Percentiles rank a stretch among this genome's conserved stretches.
Conservation (phyloP, 163 green algal species). For the Prototheca cutis region DNA sequence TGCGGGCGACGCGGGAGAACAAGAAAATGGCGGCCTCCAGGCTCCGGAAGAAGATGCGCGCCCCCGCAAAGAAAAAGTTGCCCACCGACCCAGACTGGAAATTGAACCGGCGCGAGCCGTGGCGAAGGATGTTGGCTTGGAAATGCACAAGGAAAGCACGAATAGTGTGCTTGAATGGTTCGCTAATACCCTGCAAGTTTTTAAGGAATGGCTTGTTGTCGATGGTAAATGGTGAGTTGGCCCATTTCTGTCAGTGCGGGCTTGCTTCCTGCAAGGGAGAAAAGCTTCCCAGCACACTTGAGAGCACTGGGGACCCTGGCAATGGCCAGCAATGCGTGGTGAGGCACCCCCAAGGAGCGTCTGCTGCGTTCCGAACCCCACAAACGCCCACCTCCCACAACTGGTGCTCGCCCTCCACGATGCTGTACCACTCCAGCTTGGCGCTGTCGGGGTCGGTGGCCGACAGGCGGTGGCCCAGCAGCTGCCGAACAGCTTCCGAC, state of each 20-base stretch:
- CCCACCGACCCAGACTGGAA: conserved; percentile 83
- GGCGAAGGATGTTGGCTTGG: conserved; percentile 72
- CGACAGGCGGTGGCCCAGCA: conserved; percentile 77
- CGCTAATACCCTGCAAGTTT: conserved; percentile 66
- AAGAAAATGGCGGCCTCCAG: conserved; percentile 91
- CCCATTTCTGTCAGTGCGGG: background rate
- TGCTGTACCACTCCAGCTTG: conserved; percentile 78
- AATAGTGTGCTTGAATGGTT: conserved; percentile 96
- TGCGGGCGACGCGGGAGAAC: conserved; percentile 69
- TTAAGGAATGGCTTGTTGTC: too few species aligned
- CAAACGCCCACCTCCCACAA: conserved; percentile 57
- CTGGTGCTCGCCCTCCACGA: conserved; percentile 84
- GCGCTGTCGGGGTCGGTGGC: conserved; percentile 27
- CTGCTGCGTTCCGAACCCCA: too few species aligned
- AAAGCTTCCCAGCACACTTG: background rate
- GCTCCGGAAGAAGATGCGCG: conserved; percentile 88
- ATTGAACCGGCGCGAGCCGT: conserved; percentile 69
- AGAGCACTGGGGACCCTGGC: too few species aligned
- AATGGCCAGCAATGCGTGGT: too few species aligned
- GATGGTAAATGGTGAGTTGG: too few species aligned
- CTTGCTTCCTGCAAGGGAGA: background rate
- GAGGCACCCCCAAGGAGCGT: too few species aligned
- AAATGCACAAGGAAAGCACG: conserved; percentile 93
- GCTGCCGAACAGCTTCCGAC: conserved; percentile 68
- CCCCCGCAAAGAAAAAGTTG: conserved; percentile 99